Evolutionary conservation across 805 yeast species (phyloP).

Genomic region (Candida quercuum): DNA sequence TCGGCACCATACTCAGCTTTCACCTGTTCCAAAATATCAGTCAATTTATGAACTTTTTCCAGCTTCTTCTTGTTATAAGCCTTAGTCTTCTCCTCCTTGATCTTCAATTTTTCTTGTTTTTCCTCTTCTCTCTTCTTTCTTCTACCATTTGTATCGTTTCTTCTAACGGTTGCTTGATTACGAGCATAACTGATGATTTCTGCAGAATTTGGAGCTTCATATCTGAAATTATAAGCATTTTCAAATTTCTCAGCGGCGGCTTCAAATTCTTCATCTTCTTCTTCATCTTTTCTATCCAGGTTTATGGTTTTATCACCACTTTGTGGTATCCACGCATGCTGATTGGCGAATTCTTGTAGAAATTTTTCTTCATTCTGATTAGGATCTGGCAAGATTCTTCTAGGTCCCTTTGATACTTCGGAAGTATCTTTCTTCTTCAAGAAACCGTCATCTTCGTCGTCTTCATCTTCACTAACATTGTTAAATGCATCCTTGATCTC

Average conservation of each 20-base stretch:
- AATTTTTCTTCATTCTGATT: slow-evolving; percentile 58
- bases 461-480: slow-evolving; percentile 37
- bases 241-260: slow-evolving; percentile 90
- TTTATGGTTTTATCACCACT: slow-evolving; percentile 53
- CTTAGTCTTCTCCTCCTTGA: slow-evolving; percentile 50
- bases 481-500: slow-evolving; percentile 72
- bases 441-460: slow-evolving; percentile 43
- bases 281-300: slow-evolving; percentile 37
- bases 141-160: slow-evolving; percentile 68
- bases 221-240: slow-evolving; percentile 89
- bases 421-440: slow-evolving; percentile 50
- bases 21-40: slow-evolving; percentile 50
- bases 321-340: slow-evolving; percentile 87
- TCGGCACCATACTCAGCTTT: slow-evolving; percentile 39
- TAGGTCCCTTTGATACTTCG: slow-evolving; percentile 21
- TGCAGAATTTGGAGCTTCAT: slow-evolving; percentile 85
- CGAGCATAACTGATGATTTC: slow-evolving; percentile 95
- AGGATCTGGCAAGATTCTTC: slow-evolving; percentile 57
- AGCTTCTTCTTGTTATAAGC: slow-evolving; percentile 67
- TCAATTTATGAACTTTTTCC: slow-evolving; percentile 68
- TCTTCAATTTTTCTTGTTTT: slow-evolving; percentile 49
- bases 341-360: slow-evolving; percentile 62
- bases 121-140: slow-evolving; percentile 77
- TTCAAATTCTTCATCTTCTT: slow-evolving; percentile 82
- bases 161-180: slow-evolving; percentile 84